phyloP scores from a whole-genome alignment of 2,329 filamentous ascomycete species.

The Nemania sp. region DNA sequence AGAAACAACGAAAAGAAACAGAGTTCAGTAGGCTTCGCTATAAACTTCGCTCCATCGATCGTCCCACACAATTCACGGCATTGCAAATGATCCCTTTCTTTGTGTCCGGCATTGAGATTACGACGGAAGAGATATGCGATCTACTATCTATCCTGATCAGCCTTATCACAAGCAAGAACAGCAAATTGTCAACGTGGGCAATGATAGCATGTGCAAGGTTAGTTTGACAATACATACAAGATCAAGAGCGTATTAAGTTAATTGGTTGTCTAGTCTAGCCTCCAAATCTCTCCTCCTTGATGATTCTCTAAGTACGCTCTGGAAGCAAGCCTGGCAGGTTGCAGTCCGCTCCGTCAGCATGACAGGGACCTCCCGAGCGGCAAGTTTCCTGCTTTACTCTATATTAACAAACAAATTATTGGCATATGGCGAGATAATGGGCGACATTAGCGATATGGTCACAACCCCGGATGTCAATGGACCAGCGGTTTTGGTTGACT shows the following conservation, averaged over 20 bases:
- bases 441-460: slow-evolving; percentile 73
- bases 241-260: slow-evolving; percentile 10
- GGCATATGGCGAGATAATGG: slow-evolving; percentile 66
- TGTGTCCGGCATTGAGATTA: slow-evolving; percentile 50
- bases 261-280: slow-evolving; percentile 48
- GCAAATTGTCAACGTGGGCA: slow-evolving; percentile 74
- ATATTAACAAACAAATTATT: slow-evolving; percentile 71
- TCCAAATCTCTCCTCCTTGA: slow-evolving; percentile 48
- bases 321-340: slow-evolving; percentile 78
- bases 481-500: slow-evolving; percentile 77
- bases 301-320: slow-evolving; percentile 53
- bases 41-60: slow-evolving; percentile 52
- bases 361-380: slow-evolving; percentile 72
- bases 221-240: background rate
- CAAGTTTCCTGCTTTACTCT: slow-evolving; percentile 72
- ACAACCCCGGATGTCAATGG: slow-evolving; percentile 80
- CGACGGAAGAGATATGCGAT: slow-evolving; percentile 56
- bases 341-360: slow-evolving; percentile 73
- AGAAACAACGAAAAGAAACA: slow-evolving; percentile 52
- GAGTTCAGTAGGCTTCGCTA: slow-evolving; percentile 53
- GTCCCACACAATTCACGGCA: slow-evolving; percentile 53
- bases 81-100: slow-evolving; percentile 64
- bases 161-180: slow-evolving; percentile 71
- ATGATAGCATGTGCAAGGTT: slow-evolving; percentile 81
- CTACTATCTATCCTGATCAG: slow-evolving; percentile 62